Conservation (phyloP, 2,329 filamentous ascomycete genomes). For the Cytospora piceicola region DNA sequence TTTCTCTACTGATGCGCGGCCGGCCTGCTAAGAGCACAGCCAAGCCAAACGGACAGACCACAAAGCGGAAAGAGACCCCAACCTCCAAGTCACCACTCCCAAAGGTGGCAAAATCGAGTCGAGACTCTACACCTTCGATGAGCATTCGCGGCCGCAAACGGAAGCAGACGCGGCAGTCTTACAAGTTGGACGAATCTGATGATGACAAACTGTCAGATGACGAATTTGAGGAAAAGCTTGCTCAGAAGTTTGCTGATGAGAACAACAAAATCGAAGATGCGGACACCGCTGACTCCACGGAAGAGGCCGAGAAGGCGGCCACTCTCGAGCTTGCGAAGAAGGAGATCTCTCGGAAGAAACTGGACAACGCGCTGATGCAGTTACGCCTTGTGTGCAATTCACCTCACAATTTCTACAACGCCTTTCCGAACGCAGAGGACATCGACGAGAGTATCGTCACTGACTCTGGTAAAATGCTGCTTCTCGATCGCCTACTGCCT, state of each 20-base stretch:
- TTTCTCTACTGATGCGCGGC: conserved; percentile 55
- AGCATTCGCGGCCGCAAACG: conserved; percentile 53
- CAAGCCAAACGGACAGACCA: conserved; percentile 28
- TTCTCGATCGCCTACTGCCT: conserved; percentile 84
- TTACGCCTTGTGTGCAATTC: conserved; percentile 90
- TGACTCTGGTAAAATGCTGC: conserved; percentile 91
- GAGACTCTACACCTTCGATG: conserved; percentile 72
- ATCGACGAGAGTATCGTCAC: conserved; percentile 84
- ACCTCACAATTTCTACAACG: conserved; percentile 96
- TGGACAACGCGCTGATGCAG: conserved; percentile 92
- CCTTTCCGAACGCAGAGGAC: conserved; percentile 66
- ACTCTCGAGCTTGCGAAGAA: conserved; percentile 81
- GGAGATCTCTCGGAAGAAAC: conserved; percentile 86
- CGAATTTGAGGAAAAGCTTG: conserved; percentile 80
- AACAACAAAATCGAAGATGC: conserved; percentile 41
- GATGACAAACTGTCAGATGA: conserved; percentile 76
- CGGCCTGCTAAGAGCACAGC: conserved; percentile 34
- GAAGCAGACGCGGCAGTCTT: conserved; percentile 49
- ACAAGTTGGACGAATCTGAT: conserved; percentile 61
- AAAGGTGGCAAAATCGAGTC: conserved; percentile 78
- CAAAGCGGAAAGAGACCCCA: conserved; percentile 45
- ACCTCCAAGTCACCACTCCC: conserved; percentile 41
- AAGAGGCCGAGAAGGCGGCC: conserved; percentile 67
- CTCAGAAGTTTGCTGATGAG: conserved; percentile 58
- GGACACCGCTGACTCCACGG: conserved; percentile 48